Percentiles rank a stretch among this genome's conserved stretches.
Conservation (phyloP, 345 rosid species). For the Sisymbrium altissimum region DNA sequence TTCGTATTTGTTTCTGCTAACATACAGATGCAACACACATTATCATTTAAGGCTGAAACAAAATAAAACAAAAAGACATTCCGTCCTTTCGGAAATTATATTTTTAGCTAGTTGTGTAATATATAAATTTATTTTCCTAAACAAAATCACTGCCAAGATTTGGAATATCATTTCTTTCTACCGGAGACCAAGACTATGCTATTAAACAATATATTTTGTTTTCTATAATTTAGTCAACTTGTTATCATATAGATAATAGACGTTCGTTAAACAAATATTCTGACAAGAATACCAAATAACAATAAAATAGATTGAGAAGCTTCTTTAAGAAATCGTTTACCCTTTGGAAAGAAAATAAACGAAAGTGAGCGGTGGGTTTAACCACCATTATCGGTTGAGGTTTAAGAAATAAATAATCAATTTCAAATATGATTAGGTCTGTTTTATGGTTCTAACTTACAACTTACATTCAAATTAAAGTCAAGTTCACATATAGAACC, state of each 20-base stretch:
- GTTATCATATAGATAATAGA: conserved; percentile 6
- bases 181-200: not conserved
- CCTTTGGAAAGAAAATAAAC: conserved; percentile 13
- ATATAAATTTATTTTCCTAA: not conserved
- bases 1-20: not conserved
- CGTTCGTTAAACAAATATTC: conserved; percentile 31
- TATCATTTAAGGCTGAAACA: not conserved
- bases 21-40: not conserved
- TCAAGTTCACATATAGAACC: conserved; percentile 24
- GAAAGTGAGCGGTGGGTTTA: conserved; percentile 32
- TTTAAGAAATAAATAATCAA: conserved; percentile 13
- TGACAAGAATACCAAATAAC: conserved; percentile 19
- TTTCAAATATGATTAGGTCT: conserved; percentile 34
- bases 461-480: conserved; percentile 33
- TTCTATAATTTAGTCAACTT: conserved; percentile 24
- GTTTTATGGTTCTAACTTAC: conserved; percentile 35
- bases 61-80: not conserved
- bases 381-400: conserved; percentile 33
- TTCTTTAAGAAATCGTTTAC: conserved; percentile 18
- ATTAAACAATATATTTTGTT: conserved; percentile 1
- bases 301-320: conserved; percentile 26
- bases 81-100: not conserved
- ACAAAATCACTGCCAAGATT: conserved; percentile 19
- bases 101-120: not conserved
- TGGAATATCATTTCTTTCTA: conserved; percentile 2